Conservation (phyloP, 805 yeast species). For the Nakazawaea anatomiae region DNA sequence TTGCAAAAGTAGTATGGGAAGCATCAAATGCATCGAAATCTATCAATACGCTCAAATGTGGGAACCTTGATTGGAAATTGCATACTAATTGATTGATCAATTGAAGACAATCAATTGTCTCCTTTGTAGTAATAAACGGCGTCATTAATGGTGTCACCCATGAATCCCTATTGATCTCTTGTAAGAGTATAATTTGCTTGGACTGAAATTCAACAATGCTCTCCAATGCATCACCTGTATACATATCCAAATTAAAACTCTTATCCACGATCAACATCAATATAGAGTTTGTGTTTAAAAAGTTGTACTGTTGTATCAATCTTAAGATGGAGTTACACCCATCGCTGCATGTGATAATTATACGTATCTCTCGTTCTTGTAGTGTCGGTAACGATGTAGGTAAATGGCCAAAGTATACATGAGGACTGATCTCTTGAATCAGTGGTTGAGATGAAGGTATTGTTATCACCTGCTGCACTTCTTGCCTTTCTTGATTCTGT, state of each 20-base stretch:
- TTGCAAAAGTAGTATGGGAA: background rate
- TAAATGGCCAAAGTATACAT: constrained; percentile 6
- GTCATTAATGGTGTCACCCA: background rate
- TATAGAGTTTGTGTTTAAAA: background rate
- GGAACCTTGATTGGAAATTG: constrained; percentile 1
- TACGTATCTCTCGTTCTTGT: constrained; percentile 2
- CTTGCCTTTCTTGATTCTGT: background rate
- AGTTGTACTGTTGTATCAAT: background rate
- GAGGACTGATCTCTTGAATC: constrained; percentile 1
- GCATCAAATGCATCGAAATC: background rate
- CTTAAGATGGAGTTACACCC: background rate
- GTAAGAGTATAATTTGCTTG: background rate
- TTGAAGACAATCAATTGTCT: background rate
- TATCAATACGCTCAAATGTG: constrained; percentile 5
- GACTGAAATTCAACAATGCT: background rate
- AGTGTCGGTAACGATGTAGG: background rate
- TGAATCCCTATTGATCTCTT: constrained; percentile 1
- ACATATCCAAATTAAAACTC: background rate
- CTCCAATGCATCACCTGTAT: background rate
- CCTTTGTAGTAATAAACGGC: background rate
- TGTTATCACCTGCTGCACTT: background rate
- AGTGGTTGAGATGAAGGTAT: background rate
- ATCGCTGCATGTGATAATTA: background rate
- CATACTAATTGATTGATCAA: background rate
- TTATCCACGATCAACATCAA: constrained; percentile 6